These are phyloP conservation scores for Melanogaster broomeanus DNA, from an alignment of 768 basidiomycete genomes.

Conservation along the genomic window DNA sequence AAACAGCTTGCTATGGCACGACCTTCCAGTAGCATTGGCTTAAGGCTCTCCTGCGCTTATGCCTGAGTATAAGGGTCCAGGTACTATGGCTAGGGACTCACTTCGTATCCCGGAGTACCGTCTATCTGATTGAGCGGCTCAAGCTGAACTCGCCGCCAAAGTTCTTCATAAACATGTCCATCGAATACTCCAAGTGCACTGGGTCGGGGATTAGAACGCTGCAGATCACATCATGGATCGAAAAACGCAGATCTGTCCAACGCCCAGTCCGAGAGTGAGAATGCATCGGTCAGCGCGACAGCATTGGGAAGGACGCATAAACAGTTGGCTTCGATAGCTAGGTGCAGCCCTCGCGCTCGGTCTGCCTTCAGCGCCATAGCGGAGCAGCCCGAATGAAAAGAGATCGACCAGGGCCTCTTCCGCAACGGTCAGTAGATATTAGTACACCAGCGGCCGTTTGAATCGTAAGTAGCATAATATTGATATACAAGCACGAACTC, in stretches of 20 bases:
- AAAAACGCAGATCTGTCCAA: conserved; percentile 55
- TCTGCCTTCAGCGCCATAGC: conserved; percentile 32
- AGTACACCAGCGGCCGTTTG: not conserved
- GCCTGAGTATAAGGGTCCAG: not conserved
- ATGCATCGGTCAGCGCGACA: conserved; percentile 70
- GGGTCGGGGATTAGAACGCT: not conserved
- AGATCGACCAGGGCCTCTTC: conserved; percentile 60
- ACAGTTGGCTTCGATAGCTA: conserved; percentile 51
- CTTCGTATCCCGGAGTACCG: conserved; percentile 58
- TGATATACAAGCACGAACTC: conserved; percentile 8
- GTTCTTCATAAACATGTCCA: conserved; percentile 67
- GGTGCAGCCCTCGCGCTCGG: conserved; percentile 48
- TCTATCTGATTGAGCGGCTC: conserved; percentile 61
- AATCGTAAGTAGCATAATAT: not conserved
- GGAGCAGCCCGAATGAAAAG: conserved; percentile 54
- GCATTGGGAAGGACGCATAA: conserved; percentile 58
- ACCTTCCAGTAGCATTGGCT: conserved; percentile 27
- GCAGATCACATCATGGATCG: not conserved
- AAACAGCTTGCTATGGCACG: conserved; percentile 11
- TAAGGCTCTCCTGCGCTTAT: conserved; percentile 19
- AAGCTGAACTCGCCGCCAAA: conserved; percentile 57
- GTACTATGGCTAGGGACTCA: conserved; percentile 15
- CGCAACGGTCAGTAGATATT: conserved; percentile 64
- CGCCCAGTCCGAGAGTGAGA: conserved; percentile 76
- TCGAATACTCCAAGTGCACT: conserved; percentile 65